Evolutionary conservation across 768 basidiomycete genomes (phyloP), one percentile per base, ranked within the genome.

Genomic region (Vararia minispora): DNA sequence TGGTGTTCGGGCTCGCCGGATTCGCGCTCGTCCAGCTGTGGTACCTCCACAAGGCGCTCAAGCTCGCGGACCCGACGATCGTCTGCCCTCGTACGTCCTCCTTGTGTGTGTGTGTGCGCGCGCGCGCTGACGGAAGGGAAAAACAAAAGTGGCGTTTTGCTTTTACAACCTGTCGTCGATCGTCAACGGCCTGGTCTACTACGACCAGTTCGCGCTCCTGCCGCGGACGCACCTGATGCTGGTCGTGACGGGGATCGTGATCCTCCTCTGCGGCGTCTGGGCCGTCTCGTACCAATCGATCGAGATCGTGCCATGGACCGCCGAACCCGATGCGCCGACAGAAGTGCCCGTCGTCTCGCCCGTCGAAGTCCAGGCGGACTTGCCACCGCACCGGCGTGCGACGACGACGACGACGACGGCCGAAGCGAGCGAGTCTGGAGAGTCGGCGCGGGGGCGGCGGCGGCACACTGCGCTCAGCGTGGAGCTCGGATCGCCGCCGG

Each of bases 101-200:
- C 32, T 12, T 18, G 12, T 32, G 31, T 37, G 8, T 27, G 14
- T 18, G 17, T 24, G 4, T 37, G 37, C 11, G 22, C 20, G 11
- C n/a, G 10, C 25, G 26, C 10, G 37, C 20, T 23, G 32, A 38
- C n/a, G 29, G 8, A 18, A 47, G 17, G 47, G 28, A 56, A n/a
- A 42, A 39, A 52, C 43, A 37, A 18, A 49, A 76, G 79, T 88
- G 54, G 89, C 90, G 5, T 97, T 94, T 61, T 94, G 89, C 58
- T 88, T 90, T 58, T 97, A 94, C 62, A 97, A 94, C 55, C 56
- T 92, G 11, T 88, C 87, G 2, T 87, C 85, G 17, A 94, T 97
- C 55, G 67, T 90, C 41, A 91, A 90, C 47, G 84, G 85, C 4
- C 68, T 94, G 37, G 74, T 92, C 31, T 95, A 91, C 58, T 95